These are phyloP conservation scores for Fusarium lateritium DNA, from an alignment of 2,329 filamentous ascomycete species.

Conservation along the genomic window DNA sequence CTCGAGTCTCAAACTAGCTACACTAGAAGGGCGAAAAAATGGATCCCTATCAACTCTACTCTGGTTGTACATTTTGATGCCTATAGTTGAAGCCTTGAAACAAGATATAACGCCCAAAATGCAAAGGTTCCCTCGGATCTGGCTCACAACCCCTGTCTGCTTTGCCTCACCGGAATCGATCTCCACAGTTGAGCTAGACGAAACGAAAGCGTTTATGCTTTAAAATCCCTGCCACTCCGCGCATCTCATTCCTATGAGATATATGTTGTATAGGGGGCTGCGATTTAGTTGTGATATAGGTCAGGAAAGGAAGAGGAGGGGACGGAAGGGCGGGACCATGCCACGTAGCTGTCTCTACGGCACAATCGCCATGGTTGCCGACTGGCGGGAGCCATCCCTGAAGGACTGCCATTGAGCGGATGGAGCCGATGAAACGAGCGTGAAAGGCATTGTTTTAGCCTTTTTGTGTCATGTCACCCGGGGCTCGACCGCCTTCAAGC, in stretches of 20 bases:
- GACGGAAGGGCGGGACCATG: constrained; percentile 31
- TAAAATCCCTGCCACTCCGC: constrained; percentile 32
- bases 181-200: constrained; percentile 44
- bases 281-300: constrained; percentile 39
- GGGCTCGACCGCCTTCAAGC: constrained; percentile 28
- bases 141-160: constrained; percentile 33
- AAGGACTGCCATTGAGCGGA: constrained; percentile 27
- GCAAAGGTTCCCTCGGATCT: constrained; percentile 42
- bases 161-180: constrained; percentile 43
- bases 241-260: constrained; percentile 34
- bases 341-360: constrained; percentile 40
- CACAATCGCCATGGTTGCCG: constrained; percentile 34
- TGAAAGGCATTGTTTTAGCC: constrained; percentile 11
- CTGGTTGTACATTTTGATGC: constrained; percentile 2
- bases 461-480: constrained; percentile 21
- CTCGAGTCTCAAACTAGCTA: constrained; percentile 32
- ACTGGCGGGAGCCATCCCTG: constrained; percentile 34
- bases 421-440: constrained; percentile 36
- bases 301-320: constrained; percentile 13
- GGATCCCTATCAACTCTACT: constrained; percentile 26
- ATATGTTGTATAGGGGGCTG: constrained; percentile 23
- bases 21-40: constrained; percentile 32
- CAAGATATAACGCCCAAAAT: constrained; percentile 32
- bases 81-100: constrained; percentile 42
- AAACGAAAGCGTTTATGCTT: constrained; percentile 41